Evolutionary conservation across 306 rosid species (phyloP), one percentile per base, ranked within the genome.

Genomic region (Prinsepia uniflora): DNA sequence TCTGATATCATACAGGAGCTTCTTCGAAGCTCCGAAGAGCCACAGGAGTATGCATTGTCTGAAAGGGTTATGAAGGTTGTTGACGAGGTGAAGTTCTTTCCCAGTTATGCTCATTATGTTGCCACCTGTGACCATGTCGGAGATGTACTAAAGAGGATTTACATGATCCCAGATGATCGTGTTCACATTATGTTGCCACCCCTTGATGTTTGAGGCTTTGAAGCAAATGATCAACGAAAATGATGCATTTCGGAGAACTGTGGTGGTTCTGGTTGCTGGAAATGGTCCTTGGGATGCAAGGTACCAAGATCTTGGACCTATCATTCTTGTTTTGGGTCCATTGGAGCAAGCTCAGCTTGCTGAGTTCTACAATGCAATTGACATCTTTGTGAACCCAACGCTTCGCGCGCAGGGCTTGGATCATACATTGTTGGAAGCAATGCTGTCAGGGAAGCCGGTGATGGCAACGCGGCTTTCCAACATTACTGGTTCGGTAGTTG

Each of bases 271-370:
- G 34, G 83, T 90, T 36, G 91, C 92, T 43, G 90, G 96, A 15
- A 86, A 86, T 80, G 96, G 96, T 46, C 96, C 94, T 80, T 87
- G 91, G 96, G 88, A 83, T 54, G 76, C 75, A 69, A 84, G 96
- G 71, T 82, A 75, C 74, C 72, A 82, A 70, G 86, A 83, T 36
- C 81, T 86, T 44, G 94, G 96, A 73, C 3, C 57, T 13, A 82
- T 83, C 70, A 12, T 86, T 4, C 44, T 78, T 49, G 92, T 84
- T 74, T 75, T 84, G 80, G 94, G 90, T 63, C 87, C 90, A 10
- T 57, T 90, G 7, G 85, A 84, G 56, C 96, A 83, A 84, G 75
- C 44, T 80, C 88, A 86, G 61, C 52, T 90, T 41, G 81, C 88
- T 8, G 79, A 74, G 8, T 90, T 90, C 65, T 84, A 88, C 42